A percentile compares a stretch with the other conserved stretches of the same genome.
Conservation (phyloP, 345 rosid genomes). For the Eucalyptus pumila region DNA sequence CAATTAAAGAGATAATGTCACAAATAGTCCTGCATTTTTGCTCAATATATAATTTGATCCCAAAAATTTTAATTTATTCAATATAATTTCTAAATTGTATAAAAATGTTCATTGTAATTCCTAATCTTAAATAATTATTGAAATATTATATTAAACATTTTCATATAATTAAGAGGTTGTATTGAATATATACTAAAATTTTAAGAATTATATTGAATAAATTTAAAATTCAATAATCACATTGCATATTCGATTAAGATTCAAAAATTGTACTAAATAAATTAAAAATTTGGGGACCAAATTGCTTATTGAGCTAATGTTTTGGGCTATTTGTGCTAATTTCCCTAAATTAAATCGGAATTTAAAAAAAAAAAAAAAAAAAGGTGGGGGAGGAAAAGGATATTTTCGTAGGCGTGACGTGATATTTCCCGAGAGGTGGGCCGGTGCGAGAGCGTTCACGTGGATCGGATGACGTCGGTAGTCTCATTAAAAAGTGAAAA, state of each 20-base stretch:
- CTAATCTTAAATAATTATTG: accelerated
- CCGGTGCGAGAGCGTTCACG: neutral
- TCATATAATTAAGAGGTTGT: no score
- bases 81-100: no score
- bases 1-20: no score
- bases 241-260: no score
- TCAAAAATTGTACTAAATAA: accelerated
- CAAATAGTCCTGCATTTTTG: no score
- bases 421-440: neutral
- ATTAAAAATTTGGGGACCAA: neutral
- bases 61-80: no score
- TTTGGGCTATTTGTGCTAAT: no score
- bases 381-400: neutral
- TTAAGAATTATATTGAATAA: no score
- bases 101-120: accelerated
- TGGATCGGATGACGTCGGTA: neutral
- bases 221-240: no score
- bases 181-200: no score
- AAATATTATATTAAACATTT: accelerated
- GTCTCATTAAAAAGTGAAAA: neutral
- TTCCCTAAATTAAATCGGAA: neutral
- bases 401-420: neutral
- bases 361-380: neutral
- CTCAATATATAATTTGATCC: no score
- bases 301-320: no score